Evolutionary conservation across 805 yeast genomes (phyloP), one percentile per base, ranked within the genome.

Genomic region (Metschnikowia cubensis): DNA sequence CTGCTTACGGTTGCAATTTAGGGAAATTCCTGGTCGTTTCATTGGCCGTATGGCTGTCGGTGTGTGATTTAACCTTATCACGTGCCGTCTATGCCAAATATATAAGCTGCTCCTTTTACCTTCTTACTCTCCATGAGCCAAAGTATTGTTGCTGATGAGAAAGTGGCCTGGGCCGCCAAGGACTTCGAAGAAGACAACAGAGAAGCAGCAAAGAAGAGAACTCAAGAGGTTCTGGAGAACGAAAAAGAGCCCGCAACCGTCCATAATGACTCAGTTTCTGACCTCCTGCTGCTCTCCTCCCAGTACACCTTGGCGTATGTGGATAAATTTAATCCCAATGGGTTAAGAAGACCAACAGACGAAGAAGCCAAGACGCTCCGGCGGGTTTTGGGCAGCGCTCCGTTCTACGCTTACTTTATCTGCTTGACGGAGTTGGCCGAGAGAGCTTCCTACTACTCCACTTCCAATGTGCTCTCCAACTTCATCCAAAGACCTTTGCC

Each of bases 401-500:
- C 82, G 13, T 68, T 68, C 49, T 70, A 73, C 31, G 66, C 77
- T 35, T 81, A 80, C 66, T 66, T 81, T 48, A 75, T 83, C 50
- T 81, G 66, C 50, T 43, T 52, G 25, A 45, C 48, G 4, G 83
- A 79, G 57, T 75, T 79, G 56, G 80, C 82, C 17, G 83, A 79
- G 63, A 71, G 83, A 66, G 82, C 79, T 48, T 76, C 82, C 5
- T 79, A 78, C 58, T 79, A 75, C 55, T 79, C 82, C 21, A 69
- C 70, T 8, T 58, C 67, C 36, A 75, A 75, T 56, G 60, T 74
- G 42, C 67, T 78, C 48, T 63, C 76, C 31, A 79, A 79, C 59
- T 78, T 78, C 55, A 71, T 78, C 49, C 77, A 74, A 65, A 70
- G 80, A 64, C 78, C 80, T n/a, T 63, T 78, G 42, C 82, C 83